Percentiles rank a stretch among this genome's conserved stretches.
phyloP scores from a whole-genome alignment of 352 stramenopile genomes.

The Globisporangium polare region DNA sequence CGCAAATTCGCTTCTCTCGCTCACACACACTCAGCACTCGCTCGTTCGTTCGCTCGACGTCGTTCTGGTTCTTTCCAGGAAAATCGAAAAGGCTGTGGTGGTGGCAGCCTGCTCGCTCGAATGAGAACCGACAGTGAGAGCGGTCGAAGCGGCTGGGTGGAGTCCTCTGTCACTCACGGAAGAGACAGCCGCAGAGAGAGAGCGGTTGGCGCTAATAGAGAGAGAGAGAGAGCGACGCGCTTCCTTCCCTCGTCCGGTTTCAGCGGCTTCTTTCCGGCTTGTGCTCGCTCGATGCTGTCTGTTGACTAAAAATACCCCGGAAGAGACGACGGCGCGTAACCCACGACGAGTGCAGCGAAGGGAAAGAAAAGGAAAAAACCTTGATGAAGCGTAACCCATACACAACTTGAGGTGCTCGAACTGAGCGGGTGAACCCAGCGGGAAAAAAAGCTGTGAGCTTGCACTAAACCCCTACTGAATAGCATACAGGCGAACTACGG shows the following conservation, averaged over 20 bases:
- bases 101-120: neutral
- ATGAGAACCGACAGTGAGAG: neutral
- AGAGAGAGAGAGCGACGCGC: neutral
- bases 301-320: slow-evolving; percentile 5
- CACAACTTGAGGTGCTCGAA: neutral
- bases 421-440: no score
- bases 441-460: no score
- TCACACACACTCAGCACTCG: neutral
- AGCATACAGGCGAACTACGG: no score
- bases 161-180: neutral
- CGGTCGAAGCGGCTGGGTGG: neutral
- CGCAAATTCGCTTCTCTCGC: neutral
- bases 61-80: slow-evolving; percentile 8
- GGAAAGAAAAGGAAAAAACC: neutral
- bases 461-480: no score
- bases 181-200: neutral
- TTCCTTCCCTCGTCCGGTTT: neutral
- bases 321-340: neutral
- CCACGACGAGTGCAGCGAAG: no score
- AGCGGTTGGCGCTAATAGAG: neutral
- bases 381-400: neutral
- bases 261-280: slow-evolving; percentile 3
- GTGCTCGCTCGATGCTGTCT: neutral
- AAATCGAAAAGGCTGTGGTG: neutral
- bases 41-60: no score